Conservation (phyloP, 2,329 filamentous ascomycete species). For the Rhynchosporium secalis region DNA sequence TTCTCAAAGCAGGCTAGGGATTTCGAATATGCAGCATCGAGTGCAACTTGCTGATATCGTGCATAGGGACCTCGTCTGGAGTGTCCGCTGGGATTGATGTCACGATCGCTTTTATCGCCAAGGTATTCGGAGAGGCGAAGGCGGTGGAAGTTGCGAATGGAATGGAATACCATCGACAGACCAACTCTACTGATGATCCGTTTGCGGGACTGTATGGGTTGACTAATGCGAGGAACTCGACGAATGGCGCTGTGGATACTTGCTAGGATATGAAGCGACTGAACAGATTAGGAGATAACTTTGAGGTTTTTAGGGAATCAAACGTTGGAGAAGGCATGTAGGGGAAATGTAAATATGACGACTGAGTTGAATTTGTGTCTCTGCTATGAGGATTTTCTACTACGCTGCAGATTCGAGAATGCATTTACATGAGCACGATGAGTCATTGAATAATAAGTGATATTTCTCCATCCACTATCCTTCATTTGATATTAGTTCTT, state of each 20-base stretch:
- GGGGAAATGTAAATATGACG: too few species aligned
- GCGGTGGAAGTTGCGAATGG: constrained; percentile 5
- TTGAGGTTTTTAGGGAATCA: too few species aligned
- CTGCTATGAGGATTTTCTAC: too few species aligned
- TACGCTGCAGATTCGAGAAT: too few species aligned
- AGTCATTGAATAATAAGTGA: too few species aligned
- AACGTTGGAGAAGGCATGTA: too few species aligned
- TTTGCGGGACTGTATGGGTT: constrained; percentile 22
- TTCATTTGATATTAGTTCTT: too few species aligned
- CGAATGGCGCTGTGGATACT: constrained; percentile 2
- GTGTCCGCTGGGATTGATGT: constrained; percentile 11
- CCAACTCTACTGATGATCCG: constrained; percentile 18
- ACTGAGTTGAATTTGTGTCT: too few species aligned
- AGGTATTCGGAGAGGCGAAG: constrained; percentile 6
- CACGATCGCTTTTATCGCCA: constrained; percentile 11
- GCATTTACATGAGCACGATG: too few species aligned
- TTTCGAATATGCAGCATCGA: neutral
- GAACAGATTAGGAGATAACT: neutral
- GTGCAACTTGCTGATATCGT: neutral
- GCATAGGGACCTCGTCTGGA: neutral
- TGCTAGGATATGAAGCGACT: neutral
- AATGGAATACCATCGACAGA: constrained; percentile 18
- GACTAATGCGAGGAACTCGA: constrained; percentile 19
- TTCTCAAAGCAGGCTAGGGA: neutral
- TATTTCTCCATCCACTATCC: too few species aligned